These are phyloP conservation scores for Debaryomycetaceae sp. DNA, from an alignment of 1,139 yeast species.

Conservation along the genomic window DNA sequence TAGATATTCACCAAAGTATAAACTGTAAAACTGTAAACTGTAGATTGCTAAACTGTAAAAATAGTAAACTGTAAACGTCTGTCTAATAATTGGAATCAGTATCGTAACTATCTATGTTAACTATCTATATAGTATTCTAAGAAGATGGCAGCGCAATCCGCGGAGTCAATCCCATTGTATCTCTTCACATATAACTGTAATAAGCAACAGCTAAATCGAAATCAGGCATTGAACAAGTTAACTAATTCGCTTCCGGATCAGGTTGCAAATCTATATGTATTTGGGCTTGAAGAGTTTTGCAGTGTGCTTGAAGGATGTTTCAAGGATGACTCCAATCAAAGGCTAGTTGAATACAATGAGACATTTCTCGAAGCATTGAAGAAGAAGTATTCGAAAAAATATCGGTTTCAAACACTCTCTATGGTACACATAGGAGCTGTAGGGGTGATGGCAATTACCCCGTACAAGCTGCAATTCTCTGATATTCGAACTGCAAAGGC, in stretches of 20 bases:
- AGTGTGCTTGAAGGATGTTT: slow-evolving; percentile 63
- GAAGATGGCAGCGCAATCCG: neutral
- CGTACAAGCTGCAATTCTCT: slow-evolving; percentile 32
- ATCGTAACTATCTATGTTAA: no score
- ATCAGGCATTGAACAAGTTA: slow-evolving; percentile 21
- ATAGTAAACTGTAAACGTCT: neutral
- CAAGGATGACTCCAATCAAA: slow-evolving; percentile 30
- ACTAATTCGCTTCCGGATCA: slow-evolving; percentile 27
- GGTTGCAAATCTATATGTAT: slow-evolving; percentile 49
- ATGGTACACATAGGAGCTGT: slow-evolving; percentile 60
- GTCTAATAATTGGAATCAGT: no score
- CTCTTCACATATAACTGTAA: slow-evolving; percentile 41
- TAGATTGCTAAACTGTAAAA: neutral
- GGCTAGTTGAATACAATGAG: slow-evolving; percentile 40
- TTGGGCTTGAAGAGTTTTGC: slow-evolving; percentile 77
- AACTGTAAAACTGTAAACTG: neutral
- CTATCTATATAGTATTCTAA: neutral
- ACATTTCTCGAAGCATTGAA: slow-evolving; percentile 40
- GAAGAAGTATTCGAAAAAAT: slow-evolving; percentile 24
- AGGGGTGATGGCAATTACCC: slow-evolving; percentile 56
- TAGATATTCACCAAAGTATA: neutral
- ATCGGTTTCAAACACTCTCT: slow-evolving; percentile 44
- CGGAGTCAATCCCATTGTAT: slow-evolving; percentile 18
- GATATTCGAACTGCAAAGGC: slow-evolving; percentile 27
- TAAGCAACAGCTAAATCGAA: slow-evolving; percentile 24